These are phyloP conservation scores for Kwoniella botswanensis DNA, from an alignment of 768 basidiomycete species.

Conservation along the genomic window DNA sequence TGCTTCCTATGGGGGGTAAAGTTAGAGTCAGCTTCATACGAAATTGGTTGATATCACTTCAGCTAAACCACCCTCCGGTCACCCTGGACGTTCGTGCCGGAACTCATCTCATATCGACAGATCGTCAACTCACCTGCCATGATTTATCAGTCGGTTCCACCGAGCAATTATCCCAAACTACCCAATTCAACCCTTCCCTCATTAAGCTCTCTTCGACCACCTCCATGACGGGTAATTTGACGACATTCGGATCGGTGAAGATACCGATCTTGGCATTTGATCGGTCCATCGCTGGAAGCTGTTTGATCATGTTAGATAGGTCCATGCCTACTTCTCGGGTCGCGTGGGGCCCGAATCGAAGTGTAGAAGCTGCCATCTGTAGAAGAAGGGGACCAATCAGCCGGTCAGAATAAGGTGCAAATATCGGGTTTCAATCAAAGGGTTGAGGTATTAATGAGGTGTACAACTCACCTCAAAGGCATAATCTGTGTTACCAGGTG, in stretches of 20 bases:
- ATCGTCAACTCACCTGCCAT: conserved; percentile 45
- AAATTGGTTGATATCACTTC: neutral
- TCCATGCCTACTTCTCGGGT: conserved; percentile 55
- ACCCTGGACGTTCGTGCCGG: too few relatives aligned
- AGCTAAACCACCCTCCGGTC: too few relatives aligned
- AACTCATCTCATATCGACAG: too few relatives aligned
- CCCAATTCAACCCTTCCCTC: conserved; percentile 63
- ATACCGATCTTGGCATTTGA: conserved; percentile 73
- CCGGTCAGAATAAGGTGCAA: too few relatives aligned
- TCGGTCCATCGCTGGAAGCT: conserved; percentile 42
- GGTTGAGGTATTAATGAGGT: neutral
- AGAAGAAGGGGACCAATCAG: too few relatives aligned
- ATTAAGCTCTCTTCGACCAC: conserved; percentile 69
- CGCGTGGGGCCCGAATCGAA: conserved; percentile 54
- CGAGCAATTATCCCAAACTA: conserved; percentile 58
- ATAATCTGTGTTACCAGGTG: conserved; percentile 51
- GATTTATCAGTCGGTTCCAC: conserved; percentile 85
- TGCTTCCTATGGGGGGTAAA: conserved; percentile 63
- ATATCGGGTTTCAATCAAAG: neutral
- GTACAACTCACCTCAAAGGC: conserved; percentile 53
- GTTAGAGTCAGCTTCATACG: conserved; percentile 49
- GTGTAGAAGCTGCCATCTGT: conserved; percentile 56
- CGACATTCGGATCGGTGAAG: conserved; percentile 87
- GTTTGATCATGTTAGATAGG: conserved; percentile 48
- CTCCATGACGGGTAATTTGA: conserved; percentile 79